Base-by-base conservation (phyloP, 495 filamentous ascomycete species). In the Collariella sp. region DNA sequence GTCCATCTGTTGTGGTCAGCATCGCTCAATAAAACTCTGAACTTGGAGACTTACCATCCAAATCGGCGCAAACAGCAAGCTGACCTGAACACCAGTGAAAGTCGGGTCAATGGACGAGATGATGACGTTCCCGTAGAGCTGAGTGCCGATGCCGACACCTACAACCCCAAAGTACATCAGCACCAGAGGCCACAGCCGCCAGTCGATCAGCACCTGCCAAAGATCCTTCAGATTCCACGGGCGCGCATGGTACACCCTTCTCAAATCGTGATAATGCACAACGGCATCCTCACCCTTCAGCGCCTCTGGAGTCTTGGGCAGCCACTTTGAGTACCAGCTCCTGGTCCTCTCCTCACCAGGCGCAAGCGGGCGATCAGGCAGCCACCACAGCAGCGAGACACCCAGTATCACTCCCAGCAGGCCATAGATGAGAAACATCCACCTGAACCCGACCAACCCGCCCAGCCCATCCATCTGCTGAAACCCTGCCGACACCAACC, bases 161-260 rank as follows among this genome's bases (percentile, higher is more conserved):
- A 96, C 89, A 9, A 95, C 89, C 15, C 89, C 89, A 68, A 96
- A 95, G 68, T 96, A 96, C 90, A 95, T 95, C 35, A 91, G 59
- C 9, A 85, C 74, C 49, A 96, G 66, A 0, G 89, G 89, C 84
- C 86, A 95, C 18, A 95, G 69, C 3, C 88, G 79, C 89, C 89
- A 95, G 66, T 96, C 89, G 35, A 82, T 72, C 20, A 95, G 70
- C 3, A 95, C 84, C 26, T 72, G 64, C 13, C 72, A 65, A 4
- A 96, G 72, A 54, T 95, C 87, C 41, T 68, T 76, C 35, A 85
- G 38, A 11, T 73, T 80, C 90, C 90, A 96, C 5, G 74, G 72
- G 2, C 80, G 73, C 7, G 77, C 72, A 52, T 87, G 81, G 63
- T 95, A 95, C 2, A 89, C 88, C 46, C 89, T 76, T 35, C 80